Evolutionary conservation across 2,329 filamentous ascomycete species (phyloP), one percentile per base, ranked within the genome.

Genomic region (Fusarium sp.): DNA sequence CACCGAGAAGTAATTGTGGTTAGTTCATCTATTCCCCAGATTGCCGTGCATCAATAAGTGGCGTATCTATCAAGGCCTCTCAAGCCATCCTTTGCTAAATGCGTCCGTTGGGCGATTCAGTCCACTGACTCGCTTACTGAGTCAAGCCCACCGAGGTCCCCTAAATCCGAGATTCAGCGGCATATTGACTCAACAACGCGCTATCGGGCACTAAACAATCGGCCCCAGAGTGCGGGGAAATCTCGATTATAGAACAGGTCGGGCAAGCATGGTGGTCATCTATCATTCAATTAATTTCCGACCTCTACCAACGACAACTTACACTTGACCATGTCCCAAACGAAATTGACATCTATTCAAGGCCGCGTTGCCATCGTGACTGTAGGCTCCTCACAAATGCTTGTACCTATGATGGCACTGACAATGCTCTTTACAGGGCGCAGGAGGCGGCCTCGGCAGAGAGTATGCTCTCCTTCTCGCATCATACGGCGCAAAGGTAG

Each of bases 361-460:
- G 32, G 50, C 12, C 50, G 17, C 32, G 32, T 53, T 26, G 50
- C 50, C 50, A 53, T 53, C 12, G 30, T 53, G 2, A 53, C 50
- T 26, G 50, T 53, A 15, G 4, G 50, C 26, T 24, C 1, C 0
- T 5, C 0, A 3, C 6, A 0, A 4, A 3, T n/a, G 6, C 2
- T 0, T 14, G 6, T 24, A 35, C 6, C 8, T 6, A 12, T 17
- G 2, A 30, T 30, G 20, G 5, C 30, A 6, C 50, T 53, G 9
- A 53, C 50, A 3, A 36, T 20, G 1, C 12, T 53, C 50, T 20
- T 2, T 14, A 3, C 12, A 36, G 50, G 50, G 50, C 0, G 50
- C 50, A 15, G 50, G 50, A 20, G 32, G 50, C n/a, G 50, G 48
- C 17, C 50, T 53, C 32, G 50, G 32, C 1, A 53, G 50, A 15